Evolutionary conservation across 768 basidiomycete genomes (phyloP), one percentile per base, ranked within the genome.

Genomic region (Termitomyces bulborhizus): DNA sequence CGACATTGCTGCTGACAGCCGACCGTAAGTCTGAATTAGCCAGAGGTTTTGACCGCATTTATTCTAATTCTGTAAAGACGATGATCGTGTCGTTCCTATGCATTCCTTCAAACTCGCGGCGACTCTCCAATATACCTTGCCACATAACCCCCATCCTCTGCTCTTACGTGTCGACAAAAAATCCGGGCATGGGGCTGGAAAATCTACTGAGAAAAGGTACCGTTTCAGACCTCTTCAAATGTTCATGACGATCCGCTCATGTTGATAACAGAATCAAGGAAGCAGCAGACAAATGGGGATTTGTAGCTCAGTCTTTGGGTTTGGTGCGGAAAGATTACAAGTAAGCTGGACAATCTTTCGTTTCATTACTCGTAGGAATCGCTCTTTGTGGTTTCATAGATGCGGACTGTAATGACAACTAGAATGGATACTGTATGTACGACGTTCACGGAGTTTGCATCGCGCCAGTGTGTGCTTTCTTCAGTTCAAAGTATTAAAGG

Each of bases 41-140:
- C 16, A 13, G 27, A 16, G 6, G 8, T 34, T 12, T 9, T 18
- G 6, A 31, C 40, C 26, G n/a, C 29, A 7, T 46, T 60, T 4
- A 56, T 18, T 21, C 9, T 40, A 15, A 16, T 18, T 16, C 27
- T 44, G 11, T 51, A 7, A 32, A 90, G 88, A 90, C 58, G 90
- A 92, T 60, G 88, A 90, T 62, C 85, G 90, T 34, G 90, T 93
- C n/a, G 89, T 92, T 4, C 88, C 89, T 1, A 72, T 90, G 65
- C 91, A 92, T 69, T 88, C 89, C 8, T 91, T 88, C 79, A 93
- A 93, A 69, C 76, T 83, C 49, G 84, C 85, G 0, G 91, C 91
- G 15, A 82, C 83, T n/a, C 72, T 92, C 37, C 90, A 93, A 65
- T 70, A 92, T 64, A 71, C 68, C 1, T 69, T 81, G 1, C 76